Conservation (phyloP, 441 rosid species). For the Kokia cookei region DNA sequence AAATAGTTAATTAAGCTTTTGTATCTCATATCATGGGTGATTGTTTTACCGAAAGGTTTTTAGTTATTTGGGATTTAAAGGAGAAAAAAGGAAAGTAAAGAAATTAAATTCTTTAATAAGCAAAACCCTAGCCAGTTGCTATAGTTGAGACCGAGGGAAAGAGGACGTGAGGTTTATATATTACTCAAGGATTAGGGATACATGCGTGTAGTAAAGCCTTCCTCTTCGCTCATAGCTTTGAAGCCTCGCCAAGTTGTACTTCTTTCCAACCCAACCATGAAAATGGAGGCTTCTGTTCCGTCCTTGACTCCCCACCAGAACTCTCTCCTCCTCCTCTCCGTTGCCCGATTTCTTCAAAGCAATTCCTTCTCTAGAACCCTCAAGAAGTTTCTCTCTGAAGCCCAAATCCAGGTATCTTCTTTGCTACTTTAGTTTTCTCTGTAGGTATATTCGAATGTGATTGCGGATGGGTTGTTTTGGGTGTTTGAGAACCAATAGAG, state of each 20-base stretch:
- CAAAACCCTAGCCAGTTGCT: not conserved
- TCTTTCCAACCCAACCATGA: conserved; percentile 24
- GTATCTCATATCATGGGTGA: no score
- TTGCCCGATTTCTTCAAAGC: conserved; percentile 37
- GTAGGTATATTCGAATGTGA: not conserved
- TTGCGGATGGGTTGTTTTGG: not conserved
- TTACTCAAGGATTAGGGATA: not conserved
- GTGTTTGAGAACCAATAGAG: not conserved
- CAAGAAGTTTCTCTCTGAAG: conserved; percentile 66
- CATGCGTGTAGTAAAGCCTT: not conserved
- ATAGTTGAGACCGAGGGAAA: not conserved
- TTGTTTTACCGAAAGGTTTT: no score
- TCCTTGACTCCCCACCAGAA: conserved; percentile 30
- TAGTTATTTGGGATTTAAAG: not conserved
- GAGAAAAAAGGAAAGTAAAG: not conserved
- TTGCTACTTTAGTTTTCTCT: not conserved
- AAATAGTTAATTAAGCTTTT: no score
- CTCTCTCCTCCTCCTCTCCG: conserved; percentile 37
- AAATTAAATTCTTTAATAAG: not conserved
- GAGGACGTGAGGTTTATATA: not conserved
- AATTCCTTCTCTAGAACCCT: conserved; percentile 62
- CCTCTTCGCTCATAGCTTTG: conserved; percentile 33
- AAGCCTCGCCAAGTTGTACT: conserved; percentile 58
- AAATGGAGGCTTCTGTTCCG: conserved; percentile 2
- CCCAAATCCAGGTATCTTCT: conserved; percentile 50